Conservation (phyloP, 2,329 filamentous ascomycete species). For the Sporothrix schenckii region DNA sequence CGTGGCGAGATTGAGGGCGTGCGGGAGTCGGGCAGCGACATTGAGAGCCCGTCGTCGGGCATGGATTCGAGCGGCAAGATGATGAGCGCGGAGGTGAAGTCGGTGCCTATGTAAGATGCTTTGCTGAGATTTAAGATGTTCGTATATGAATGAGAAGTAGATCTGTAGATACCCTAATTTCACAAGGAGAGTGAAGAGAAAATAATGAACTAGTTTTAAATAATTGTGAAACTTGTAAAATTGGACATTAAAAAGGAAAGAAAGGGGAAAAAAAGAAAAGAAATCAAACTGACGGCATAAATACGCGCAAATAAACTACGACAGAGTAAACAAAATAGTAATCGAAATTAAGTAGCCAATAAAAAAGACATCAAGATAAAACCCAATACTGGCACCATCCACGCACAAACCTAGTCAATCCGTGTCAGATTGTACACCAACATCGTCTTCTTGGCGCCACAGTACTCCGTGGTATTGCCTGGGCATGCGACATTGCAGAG, state of each 20-base stretch:
- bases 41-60: conserved; percentile 32
- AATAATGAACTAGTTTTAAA: no score
- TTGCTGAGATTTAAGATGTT: no score
- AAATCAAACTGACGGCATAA: neutral
- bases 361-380: neutral
- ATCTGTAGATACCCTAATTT: conserved; percentile 17
- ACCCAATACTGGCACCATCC: neutral
- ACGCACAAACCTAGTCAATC: neutral
- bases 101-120: conserved; percentile 4
- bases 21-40: conserved; percentile 35
- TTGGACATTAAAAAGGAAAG: neutral
- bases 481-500: conserved; percentile 32
- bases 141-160: neutral
- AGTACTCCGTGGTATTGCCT: conserved; percentile 34
- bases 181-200: no score
- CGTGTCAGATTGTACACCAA: conserved; percentile 34
- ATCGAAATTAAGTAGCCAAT: neutral
- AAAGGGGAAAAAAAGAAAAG: neutral
- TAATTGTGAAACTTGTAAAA: neutral
- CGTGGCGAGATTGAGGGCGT: conserved; percentile 39
- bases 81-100: conserved; percentile 26
- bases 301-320: neutral
- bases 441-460: conserved; percentile 31
- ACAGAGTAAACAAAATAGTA: neutral
- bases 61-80: conserved; percentile 22